These are phyloP conservation scores for Austroboletus niveus DNA, from an alignment of 1,284 basidiomycete species.

Conservation along the genomic window DNA sequence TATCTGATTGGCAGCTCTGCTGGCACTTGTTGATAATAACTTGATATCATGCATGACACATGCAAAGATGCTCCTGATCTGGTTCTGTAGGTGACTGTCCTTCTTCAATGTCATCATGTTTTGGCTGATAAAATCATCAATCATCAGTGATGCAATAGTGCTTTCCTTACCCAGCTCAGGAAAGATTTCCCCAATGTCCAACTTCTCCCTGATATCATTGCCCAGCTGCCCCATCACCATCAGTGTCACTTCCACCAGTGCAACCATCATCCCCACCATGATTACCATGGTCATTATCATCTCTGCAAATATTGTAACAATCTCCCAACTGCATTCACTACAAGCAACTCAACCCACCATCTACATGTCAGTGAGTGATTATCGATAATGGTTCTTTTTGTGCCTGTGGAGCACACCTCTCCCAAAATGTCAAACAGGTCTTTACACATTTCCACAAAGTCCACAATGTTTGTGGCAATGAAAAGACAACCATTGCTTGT, in stretches of 20 bases:
- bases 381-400: not conserved
- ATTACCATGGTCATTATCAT: no score
- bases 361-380: slow-evolving; percentile 14
- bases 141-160: slow-evolving; percentile 10
- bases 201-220: not conserved
- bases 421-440: slow-evolving; percentile 6
- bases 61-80: no score
- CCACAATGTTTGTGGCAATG: slow-evolving; percentile 19
- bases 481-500: slow-evolving; percentile 10
- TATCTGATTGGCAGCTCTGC: no score
- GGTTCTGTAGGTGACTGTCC: no score
- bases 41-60: no score
- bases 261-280: no score
- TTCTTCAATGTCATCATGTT: no score
- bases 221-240: not conserved
- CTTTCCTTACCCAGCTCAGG: slow-evolving; percentile 14
- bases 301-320: no score
- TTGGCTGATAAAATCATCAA: not conserved
- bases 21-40: no score
- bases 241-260: not conserved
- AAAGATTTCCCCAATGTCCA: not conserved
- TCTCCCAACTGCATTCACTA: no score
- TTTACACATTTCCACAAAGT: slow-evolving; percentile 15
- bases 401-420: slow-evolving; percentile 10
- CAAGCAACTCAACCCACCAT: no score